phyloP scores from a whole-genome alignment of 495 filamentous ascomycete genomes.

The Pyrenula aspistea region DNA sequence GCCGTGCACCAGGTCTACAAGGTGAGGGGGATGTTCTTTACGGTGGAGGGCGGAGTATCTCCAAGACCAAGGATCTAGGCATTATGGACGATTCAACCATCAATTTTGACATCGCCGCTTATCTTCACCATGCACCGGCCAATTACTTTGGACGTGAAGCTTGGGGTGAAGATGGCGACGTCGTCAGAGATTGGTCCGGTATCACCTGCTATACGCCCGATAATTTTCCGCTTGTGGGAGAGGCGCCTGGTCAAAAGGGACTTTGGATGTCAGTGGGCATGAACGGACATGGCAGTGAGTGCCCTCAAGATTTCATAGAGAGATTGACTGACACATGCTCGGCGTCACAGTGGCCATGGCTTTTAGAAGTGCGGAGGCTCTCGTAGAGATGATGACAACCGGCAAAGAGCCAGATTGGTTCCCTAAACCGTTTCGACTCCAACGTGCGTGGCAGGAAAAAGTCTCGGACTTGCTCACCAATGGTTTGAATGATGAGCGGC shows the following conservation, averaged over 20 bases:
- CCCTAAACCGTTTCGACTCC: background rate
- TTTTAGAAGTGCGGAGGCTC: background rate
- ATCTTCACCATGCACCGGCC: background rate
- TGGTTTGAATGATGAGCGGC: no score
- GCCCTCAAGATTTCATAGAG: no score
- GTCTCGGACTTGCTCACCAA: background rate
- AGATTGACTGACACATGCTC: background rate
- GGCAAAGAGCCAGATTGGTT: background rate
- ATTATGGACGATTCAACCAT: background rate
- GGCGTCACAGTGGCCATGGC: background rate
- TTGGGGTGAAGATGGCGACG: background rate
- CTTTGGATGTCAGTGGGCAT: background rate
- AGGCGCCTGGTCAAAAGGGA: background rate
- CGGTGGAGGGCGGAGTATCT: background rate
- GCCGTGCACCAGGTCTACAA: background rate
- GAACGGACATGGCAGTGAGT: background rate
- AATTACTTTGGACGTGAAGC: background rate
- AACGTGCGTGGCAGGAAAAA: background rate
- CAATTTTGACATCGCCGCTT: background rate
- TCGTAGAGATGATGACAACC: background rate
- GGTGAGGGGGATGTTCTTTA: background rate
- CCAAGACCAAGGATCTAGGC: background rate
- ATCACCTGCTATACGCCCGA: background rate
- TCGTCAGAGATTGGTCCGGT: background rate
- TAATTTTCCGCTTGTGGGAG: background rate